Evolutionary conservation across 2,329 filamentous ascomycete genomes (phyloP).

Genomic region (Beauveria pseudobassiana): DNA sequence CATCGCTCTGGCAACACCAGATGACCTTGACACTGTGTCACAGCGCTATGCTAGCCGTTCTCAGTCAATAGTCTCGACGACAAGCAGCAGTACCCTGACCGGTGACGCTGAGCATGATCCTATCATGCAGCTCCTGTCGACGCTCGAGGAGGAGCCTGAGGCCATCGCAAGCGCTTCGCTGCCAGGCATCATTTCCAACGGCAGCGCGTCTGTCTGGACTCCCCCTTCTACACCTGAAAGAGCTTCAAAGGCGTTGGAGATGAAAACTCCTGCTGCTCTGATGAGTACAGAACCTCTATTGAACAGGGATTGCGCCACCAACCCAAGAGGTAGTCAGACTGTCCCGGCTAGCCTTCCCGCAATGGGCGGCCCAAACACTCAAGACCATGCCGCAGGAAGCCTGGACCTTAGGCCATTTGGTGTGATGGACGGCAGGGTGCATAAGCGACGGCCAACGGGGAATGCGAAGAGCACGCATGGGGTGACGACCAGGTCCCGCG

Average conservation of each 20-base stretch:
- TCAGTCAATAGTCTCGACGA: neutral
- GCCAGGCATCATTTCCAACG: neutral
- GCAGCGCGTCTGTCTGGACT: neutral
- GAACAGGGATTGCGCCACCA: neutral
- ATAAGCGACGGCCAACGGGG: neutral
- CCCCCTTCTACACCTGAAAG: neutral
- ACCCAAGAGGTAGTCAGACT: neutral
- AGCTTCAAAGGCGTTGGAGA: neutral
- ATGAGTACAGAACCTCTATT: neutral
- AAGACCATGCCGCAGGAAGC: neutral
- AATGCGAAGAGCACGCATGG: neutral
- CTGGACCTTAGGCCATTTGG: neutral
- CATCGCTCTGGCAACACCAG: neutral
- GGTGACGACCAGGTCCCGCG: neutral
- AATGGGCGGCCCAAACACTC: neutral
- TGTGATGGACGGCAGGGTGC: neutral
- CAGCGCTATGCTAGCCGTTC: neutral
- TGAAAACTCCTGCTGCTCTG: neutral
- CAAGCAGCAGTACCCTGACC: neutral
- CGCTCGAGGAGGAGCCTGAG: neutral
- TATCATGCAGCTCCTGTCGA: neutral
- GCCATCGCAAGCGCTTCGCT: neutral
- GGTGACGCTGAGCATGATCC: neutral
- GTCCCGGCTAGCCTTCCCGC: neutral
- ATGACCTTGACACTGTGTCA: slow-evolving; percentile 1